A percentile compares a stretch with the other conserved stretches of the same genome.
Evolutionary conservation across 306 rosid species (phyloP).

Genomic region (Canavalia gladiata): DNA sequence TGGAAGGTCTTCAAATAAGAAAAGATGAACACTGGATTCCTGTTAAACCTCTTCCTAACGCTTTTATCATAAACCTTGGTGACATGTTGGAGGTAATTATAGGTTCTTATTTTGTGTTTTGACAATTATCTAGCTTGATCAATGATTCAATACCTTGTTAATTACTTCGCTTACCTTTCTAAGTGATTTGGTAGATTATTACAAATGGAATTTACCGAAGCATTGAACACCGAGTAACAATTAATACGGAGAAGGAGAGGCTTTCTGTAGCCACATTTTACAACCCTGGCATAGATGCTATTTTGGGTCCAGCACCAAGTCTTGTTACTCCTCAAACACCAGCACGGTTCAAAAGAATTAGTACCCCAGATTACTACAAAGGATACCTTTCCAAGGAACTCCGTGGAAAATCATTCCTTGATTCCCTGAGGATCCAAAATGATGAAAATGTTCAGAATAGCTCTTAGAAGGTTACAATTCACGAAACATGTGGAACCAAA

Average conservation of each 20-base stretch:
- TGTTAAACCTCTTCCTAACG: constrained; percentile 58
- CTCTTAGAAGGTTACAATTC: neutral
- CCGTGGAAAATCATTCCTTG: constrained; percentile 58
- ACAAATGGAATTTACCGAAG: constrained; percentile 62
- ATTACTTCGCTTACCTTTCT: neutral
- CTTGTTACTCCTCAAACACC: constrained; percentile 54
- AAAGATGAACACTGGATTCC: constrained; percentile 60
- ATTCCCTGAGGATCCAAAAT: constrained; percentile 37
- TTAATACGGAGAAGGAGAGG: constrained; percentile 62
- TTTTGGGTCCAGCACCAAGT: constrained; percentile 63
- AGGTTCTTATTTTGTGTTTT: neutral
- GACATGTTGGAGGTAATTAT: constrained; percentile 59
- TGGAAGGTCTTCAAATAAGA: constrained; percentile 57
- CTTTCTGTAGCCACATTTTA: constrained; percentile 63
- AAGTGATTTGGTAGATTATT: constrained; percentile 47
- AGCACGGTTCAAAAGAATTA: constrained; percentile 45
- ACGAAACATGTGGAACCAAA: too few relatives aligned
- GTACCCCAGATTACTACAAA: constrained; percentile 47
- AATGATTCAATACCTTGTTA: too few relatives aligned
- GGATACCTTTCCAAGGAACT: constrained; percentile 52
- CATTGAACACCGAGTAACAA: constrained; percentile 57
- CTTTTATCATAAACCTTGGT: constrained; percentile 59
- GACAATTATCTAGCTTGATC: too few relatives aligned
- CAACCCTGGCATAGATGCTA: constrained; percentile 47
- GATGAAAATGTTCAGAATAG: neutral